phyloP scores from a whole-genome alignment of 495 filamentous ascomycete genomes.

The Hypoxylon lienhwacheense region DNA sequence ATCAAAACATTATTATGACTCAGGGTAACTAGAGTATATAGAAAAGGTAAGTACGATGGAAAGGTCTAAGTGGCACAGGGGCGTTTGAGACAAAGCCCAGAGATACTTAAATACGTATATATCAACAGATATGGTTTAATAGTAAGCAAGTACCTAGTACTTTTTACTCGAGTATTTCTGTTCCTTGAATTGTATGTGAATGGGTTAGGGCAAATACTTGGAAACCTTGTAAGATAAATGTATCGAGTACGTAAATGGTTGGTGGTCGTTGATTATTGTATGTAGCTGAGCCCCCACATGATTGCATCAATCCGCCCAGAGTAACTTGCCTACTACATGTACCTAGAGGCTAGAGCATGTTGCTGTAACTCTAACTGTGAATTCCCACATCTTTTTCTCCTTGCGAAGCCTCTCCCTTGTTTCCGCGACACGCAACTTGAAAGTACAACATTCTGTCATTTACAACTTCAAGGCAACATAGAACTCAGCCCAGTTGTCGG shows the following conservation, averaged over 20 bases:
- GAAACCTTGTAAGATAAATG: not conserved
- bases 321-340: no score
- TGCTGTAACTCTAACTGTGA: conserved; percentile 17
- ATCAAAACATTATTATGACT: no score
- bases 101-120: no score
- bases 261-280: conserved; percentile 29
- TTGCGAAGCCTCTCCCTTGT: conserved; percentile 30
- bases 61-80: conserved; percentile 11
- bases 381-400: conserved; percentile 35
- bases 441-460: no score
- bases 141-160: no score
- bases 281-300: conserved; percentile 36
- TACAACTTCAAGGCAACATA: conserved; percentile 31
- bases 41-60: not conserved
- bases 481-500: conserved; percentile 8
- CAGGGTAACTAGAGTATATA: no score
- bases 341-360: no score
- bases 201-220: no score
- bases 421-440: conserved; percentile 34
- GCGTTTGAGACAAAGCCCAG: conserved; percentile 28
- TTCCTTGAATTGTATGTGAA: no score
- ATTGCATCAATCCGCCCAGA: conserved; percentile 35
- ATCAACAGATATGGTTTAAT: no score
- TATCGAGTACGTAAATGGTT: not conserved
- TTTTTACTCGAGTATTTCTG: conserved; percentile 11